Conservation (phyloP, 192 early-diverging fungal genomes). For the Spizellomyces sp. region DNA sequence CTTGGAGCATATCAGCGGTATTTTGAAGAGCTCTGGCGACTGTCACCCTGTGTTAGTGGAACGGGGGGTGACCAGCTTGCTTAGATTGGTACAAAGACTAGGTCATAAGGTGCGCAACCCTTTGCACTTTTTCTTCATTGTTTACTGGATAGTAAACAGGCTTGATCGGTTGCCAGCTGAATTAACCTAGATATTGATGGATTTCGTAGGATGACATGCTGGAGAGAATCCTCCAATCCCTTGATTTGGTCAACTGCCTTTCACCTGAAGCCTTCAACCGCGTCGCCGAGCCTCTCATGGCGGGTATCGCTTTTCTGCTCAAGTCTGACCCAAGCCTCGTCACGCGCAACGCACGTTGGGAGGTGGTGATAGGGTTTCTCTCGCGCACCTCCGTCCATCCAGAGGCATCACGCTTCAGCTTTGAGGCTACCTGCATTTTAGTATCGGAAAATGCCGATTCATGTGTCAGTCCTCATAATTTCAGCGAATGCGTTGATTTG, state of each 20-base stretch:
- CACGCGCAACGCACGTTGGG: slow-evolving; percentile 44
- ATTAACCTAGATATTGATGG: background rate
- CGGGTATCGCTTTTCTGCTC: slow-evolving; percentile 68
- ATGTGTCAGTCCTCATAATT: slow-evolving; percentile 59
- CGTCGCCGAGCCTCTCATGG: slow-evolving; percentile 78
- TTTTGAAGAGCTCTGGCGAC: slow-evolving; percentile 67
- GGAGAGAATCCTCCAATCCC: slow-evolving; percentile 32
- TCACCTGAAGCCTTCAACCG: slow-evolving; percentile 61
- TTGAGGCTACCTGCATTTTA: slow-evolving; percentile 64
- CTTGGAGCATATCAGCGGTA: slow-evolving; percentile 68
- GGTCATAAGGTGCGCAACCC: slow-evolving; percentile 48
- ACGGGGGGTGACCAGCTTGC: slow-evolving; percentile 73
- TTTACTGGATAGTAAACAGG: no score
- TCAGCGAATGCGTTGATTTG: slow-evolving; percentile 74
- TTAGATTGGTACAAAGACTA: slow-evolving; percentile 69
- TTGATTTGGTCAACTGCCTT: slow-evolving; percentile 57
- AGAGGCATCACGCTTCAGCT: slow-evolving; percentile 62
- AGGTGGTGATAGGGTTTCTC: slow-evolving; percentile 57
- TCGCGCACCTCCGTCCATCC: slow-evolving; percentile 58
- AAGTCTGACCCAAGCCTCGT: slow-evolving; percentile 55
- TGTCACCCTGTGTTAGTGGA: slow-evolving; percentile 73
- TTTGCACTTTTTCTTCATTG: no score
- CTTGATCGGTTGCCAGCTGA: background rate
- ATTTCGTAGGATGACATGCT: slow-evolving; percentile 39
- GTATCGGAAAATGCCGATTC: slow-evolving; percentile 51